phyloP scores from a whole-genome alignment of 2,329 filamentous ascomycete genomes.

The Epichloe amarillans region DNA sequence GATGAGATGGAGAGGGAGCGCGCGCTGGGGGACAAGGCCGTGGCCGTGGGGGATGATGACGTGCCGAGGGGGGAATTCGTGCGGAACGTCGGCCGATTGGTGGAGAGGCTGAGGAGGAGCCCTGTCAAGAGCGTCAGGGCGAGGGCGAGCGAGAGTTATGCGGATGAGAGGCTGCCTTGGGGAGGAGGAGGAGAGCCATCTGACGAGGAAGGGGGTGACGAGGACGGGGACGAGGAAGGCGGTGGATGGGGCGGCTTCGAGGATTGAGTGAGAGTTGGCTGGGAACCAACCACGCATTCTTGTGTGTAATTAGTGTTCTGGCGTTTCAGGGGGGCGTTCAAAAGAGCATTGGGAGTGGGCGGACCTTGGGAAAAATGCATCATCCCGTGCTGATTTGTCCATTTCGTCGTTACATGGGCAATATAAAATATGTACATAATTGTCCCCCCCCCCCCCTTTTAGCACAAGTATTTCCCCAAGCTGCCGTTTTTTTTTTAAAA shows the following conservation, averaged over 20 bases:
- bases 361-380: neutral
- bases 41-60: conserved; percentile 1
- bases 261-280: conserved; percentile 47
- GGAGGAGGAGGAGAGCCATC: conserved; percentile 25
- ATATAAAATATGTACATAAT: neutral
- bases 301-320: neutral
- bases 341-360: too few species aligned
- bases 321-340: neutral
- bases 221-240: conserved; percentile 18
- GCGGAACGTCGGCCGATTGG: conserved; percentile 36
- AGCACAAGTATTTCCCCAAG: neutral
- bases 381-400: neutral
- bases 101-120: conserved; percentile 43
- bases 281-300: too few species aligned
- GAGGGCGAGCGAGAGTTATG: conserved; percentile 55
- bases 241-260: conserved; percentile 57
- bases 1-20: conserved; percentile 72
- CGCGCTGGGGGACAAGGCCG: conserved; percentile 24
- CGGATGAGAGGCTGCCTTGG: conserved; percentile 60
- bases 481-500: too few species aligned
- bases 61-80: conserved; percentile 33
- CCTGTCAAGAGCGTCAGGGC: conserved; percentile 59
- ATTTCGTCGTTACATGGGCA: neutral
- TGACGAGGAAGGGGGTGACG: conserved; percentile 27
- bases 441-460: too few species aligned